These are phyloP conservation scores for Piromyces sp. DNA, from an alignment of 192 early-diverging fungal species.

Conservation along the genomic window DNA sequence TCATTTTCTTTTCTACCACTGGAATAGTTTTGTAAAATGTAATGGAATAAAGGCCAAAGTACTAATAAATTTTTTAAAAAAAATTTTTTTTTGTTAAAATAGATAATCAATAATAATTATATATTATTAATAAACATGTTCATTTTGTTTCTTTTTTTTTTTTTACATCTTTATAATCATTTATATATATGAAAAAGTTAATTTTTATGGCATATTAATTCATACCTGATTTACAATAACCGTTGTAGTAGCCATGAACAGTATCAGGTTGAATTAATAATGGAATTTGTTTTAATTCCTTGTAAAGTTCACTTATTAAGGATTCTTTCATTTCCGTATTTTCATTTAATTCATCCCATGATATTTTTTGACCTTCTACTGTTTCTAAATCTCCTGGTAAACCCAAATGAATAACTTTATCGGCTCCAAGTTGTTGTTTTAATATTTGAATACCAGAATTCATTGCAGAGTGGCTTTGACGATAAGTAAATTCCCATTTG, in stretches of 20 bases:
- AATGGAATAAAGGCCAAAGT: constrained; percentile 91
- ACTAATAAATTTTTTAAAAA: constrained; percentile 33
- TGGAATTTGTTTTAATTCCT: background rate
- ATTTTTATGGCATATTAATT: no score
- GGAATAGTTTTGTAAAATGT: constrained; percentile 67
- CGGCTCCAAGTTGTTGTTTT: background rate
- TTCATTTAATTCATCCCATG: background rate
- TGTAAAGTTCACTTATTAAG: background rate
- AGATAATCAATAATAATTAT: no score
- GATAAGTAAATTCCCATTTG: background rate
- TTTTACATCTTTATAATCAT: no score
- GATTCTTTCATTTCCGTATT: background rate
- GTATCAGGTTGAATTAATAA: background rate
- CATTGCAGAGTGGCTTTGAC: background rate
- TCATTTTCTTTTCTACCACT: constrained; percentile 31
- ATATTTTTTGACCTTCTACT: background rate
- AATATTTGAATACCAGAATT: background rate
- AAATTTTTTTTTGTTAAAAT: no score
- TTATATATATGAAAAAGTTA: no score
- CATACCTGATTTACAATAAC: background rate
- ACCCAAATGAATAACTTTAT: background rate
- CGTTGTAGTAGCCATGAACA: background rate
- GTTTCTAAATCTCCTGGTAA: background rate
- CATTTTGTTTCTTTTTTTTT: no score
- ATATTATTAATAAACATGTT: no score